Conservation (phyloP, 2,329 filamentous ascomycete genomes). For the Ascochyta clinopodiicola region DNA sequence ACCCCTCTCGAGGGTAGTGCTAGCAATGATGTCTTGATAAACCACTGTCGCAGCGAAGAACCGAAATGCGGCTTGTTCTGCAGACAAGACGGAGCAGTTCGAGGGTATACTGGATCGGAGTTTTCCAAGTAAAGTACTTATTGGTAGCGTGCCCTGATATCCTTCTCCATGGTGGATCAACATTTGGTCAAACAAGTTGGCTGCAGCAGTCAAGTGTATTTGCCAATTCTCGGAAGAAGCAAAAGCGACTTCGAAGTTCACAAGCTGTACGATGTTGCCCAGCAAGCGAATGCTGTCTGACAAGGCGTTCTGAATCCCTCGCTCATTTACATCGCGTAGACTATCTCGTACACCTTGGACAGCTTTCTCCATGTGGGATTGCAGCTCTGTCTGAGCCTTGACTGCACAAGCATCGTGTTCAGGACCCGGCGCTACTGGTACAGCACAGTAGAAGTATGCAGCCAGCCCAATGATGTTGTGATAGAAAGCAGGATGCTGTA, state of each 20-base stretch:
- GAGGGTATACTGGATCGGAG: conserved; percentile 1
- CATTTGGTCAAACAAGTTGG: conserved; percentile 56
- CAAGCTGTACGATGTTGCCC: conserved; percentile 61
- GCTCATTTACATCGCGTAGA: not conserved
- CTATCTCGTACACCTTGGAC: conserved; percentile 1
- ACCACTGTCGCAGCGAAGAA: conserved; percentile 47
- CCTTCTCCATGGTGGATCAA: conserved; percentile 23
- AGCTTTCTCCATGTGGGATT: conserved; percentile 2
- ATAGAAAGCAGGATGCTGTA: conserved; percentile 33
- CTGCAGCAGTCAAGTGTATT: conserved; percentile 59
- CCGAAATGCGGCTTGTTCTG: conserved; percentile 47
- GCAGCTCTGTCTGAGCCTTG: not conserved
- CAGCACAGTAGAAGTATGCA: conserved; percentile 10
- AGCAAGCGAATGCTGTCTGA: conserved; percentile 42
- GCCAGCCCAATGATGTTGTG: conserved; percentile 47
- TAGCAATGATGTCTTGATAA: conserved; percentile 47
- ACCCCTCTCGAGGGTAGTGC: conserved; percentile 39
- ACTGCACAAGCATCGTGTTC: not conserved
- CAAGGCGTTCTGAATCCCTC: not conserved
- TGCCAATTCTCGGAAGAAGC: conserved; percentile 58
- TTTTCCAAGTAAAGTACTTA: conserved; percentile 20
- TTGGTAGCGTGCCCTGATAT: not conserved
- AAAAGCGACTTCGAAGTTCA: conserved; percentile 60
- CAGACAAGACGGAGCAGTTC: conserved; percentile 28
- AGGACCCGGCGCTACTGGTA: conserved; percentile 1